Conservation (phyloP, 805 yeast genomes). For the Pichia phayaonensis region DNA sequence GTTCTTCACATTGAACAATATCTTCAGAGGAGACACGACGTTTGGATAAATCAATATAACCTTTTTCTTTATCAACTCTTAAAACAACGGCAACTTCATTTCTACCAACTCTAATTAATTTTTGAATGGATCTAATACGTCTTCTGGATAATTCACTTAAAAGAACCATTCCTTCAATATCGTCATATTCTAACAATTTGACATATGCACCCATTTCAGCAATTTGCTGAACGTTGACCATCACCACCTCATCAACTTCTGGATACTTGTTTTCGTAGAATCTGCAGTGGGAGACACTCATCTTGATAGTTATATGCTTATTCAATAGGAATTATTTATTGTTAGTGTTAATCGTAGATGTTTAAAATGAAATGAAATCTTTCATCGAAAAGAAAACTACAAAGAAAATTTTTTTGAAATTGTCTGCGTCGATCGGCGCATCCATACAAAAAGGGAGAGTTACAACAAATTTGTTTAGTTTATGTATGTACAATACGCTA, state of each 20-base stretch:
- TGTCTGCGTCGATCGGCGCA: neutral
- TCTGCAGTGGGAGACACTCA: slow-evolving; percentile 89
- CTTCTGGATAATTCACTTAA: slow-evolving; percentile 95
- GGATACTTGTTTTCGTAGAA: slow-evolving; percentile 98
- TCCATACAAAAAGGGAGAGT: no score
- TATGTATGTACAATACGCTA: no score
- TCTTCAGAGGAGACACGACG: slow-evolving; percentile 98
- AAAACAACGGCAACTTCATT: slow-evolving; percentile 97
- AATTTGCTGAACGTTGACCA: slow-evolving; percentile 97
- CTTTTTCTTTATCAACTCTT: slow-evolving; percentile 97
- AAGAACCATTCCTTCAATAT: slow-evolving; percentile 97
- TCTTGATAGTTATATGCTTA: slow-evolving; percentile 20
- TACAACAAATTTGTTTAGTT: no score
- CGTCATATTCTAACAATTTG: slow-evolving; percentile 90
- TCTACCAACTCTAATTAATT: slow-evolving; percentile 94
- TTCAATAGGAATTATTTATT: no score
- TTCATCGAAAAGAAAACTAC: neutral
- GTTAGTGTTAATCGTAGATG: no score
- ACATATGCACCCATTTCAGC: slow-evolving; percentile 99
- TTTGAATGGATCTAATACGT: slow-evolving; percentile 96
- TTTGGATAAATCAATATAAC: slow-evolving; percentile 94
- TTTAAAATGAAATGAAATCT: neutral
- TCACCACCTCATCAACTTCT: slow-evolving; percentile 97
- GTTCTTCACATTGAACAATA: slow-evolving; percentile 93
- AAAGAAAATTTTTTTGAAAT: neutral